Conservation (phyloP, 2,329 filamentous ascomycete genomes). For the Coniosporium tulheliwenetii region DNA sequence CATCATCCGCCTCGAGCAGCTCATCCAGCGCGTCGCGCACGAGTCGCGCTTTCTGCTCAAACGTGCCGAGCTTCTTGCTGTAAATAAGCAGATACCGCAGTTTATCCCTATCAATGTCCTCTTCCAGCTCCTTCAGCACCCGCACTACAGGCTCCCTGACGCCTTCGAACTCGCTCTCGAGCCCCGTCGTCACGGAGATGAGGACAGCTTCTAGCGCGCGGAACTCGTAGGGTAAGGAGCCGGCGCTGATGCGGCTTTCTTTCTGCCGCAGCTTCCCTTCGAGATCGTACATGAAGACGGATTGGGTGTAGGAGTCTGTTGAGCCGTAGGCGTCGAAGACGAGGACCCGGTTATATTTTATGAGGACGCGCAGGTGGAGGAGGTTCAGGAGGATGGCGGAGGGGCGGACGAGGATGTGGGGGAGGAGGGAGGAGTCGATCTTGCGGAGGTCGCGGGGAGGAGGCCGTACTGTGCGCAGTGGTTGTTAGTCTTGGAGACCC, state of each 20-base stretch:
- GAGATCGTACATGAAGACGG: slow-evolving; percentile 93
- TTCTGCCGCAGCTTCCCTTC: slow-evolving; percentile 85
- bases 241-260: slow-evolving; percentile 28
- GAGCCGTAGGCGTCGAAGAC: slow-evolving; percentile 95
- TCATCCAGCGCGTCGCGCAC: slow-evolving; percentile 93
- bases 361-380: slow-evolving; percentile 87
- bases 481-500: slow-evolving; percentile 3
- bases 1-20: slow-evolving; percentile 88
- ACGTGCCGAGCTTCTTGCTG: slow-evolving; percentile 89
- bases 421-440: slow-evolving; percentile 90
- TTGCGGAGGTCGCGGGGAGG: slow-evolving; percentile 85
- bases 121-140: slow-evolving; percentile 78
- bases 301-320: slow-evolving; percentile 87
- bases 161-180: slow-evolving; percentile 89
- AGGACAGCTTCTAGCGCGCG: slow-evolving; percentile 88
- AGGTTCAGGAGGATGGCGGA: slow-evolving; percentile 90
- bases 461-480: slow-evolving; percentile 55
- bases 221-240: slow-evolving; percentile 80
- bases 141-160: slow-evolving; percentile 84
- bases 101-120: slow-evolving; percentile 93
- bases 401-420: slow-evolving; percentile 85
- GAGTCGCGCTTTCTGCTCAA: slow-evolving; percentile 90
- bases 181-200: slow-evolving; percentile 78
- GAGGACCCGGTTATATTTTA: slow-evolving; percentile 86
- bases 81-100: slow-evolving; percentile 79